Conservation (phyloP, 108 stramenopile genomes). For the Poteriospumella lacustris region DNA sequence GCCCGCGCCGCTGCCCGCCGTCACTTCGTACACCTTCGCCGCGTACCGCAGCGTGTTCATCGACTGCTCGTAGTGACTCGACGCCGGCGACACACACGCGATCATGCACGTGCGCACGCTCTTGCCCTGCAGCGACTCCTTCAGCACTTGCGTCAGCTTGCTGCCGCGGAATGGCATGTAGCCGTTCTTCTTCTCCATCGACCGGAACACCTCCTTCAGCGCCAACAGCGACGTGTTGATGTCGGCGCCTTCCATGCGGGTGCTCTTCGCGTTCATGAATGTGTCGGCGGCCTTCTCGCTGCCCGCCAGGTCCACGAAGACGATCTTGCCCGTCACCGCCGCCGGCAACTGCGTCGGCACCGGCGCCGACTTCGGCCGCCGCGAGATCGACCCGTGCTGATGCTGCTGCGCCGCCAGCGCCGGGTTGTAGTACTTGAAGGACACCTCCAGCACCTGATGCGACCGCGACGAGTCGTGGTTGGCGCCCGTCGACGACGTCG, state of each 20-base stretch:
- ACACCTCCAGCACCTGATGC: constrained; percentile 18
- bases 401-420: background rate
- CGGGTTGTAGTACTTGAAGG: no score
- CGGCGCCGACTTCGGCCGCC: background rate
- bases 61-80: constrained; percentile 65
- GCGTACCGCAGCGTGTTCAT: constrained; percentile 55
- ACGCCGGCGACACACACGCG: constrained; percentile 58
- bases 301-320: constrained; percentile 72
- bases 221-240: constrained; percentile 67
- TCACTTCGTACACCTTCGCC: background rate
- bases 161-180: constrained; percentile 49
- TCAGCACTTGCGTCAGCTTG: constrained; percentile 62
- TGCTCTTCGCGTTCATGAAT: constrained; percentile 45
- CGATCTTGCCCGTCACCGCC: constrained; percentile 45
- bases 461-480: constrained; percentile 11
- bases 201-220: constrained; percentile 68
- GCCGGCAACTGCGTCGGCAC: background rate
- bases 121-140: constrained; percentile 55
- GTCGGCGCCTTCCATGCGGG: constrained; percentile 65
- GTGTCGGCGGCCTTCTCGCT: constrained; percentile 65
- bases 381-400: background rate
- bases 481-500: constrained; percentile 10
- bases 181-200: constrained; percentile 40
- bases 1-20: background rate
- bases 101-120: constrained; percentile 56